Conservation (phyloP, 345 rosid genomes). For the Eucalyptus marginata region DNA sequence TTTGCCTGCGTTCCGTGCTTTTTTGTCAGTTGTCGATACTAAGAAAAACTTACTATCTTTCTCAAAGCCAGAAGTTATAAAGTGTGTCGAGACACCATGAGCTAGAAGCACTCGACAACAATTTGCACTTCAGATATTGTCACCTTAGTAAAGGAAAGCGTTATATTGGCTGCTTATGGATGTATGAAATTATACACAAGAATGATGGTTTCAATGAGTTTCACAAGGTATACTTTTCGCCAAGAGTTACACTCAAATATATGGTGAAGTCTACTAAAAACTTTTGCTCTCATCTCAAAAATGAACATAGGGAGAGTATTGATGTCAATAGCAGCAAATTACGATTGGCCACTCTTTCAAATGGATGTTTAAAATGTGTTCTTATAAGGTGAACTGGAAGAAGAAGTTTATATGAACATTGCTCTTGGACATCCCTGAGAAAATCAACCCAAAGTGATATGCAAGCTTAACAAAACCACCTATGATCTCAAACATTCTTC, state of each 20-base stretch:
- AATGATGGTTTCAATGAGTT: background rate
- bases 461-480: background rate
- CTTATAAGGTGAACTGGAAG: background rate
- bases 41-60: background rate
- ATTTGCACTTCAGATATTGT: background rate
- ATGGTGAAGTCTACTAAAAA: background rate
- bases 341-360: background rate
- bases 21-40: too few relatives aligned
- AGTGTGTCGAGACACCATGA: background rate
- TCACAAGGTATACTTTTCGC: background rate
- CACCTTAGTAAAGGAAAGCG: background rate
- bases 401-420: background rate
- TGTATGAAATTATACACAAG: background rate
- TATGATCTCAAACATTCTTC: background rate
- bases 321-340: background rate
- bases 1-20: too few relatives aligned
- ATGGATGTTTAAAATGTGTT: background rate
- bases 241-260: background rate
- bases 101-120: background rate
- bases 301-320: too few relatives aligned
- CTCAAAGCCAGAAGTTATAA: background rate
- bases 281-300: too few relatives aligned
- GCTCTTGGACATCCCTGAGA: background rate
- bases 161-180: too few relatives aligned
- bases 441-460: background rate